A percentile compares a stretch with the other conserved stretches of the same genome.
Evolutionary conservation across 441 rosid genomes (phyloP).

Genomic region (Codiaeum variegatum): DNA sequence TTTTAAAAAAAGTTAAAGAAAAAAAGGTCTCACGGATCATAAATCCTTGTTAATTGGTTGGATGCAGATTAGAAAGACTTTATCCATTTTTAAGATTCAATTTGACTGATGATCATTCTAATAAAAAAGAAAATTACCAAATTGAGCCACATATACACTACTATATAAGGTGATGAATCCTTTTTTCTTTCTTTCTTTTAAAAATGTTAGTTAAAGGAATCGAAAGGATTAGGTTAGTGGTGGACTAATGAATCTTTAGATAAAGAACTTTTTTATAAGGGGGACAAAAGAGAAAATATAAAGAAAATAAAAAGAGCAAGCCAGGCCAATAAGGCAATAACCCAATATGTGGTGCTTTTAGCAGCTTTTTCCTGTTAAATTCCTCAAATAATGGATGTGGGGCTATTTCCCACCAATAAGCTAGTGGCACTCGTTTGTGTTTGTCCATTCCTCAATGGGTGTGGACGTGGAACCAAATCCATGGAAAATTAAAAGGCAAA

Average conservation of each 20-base stretch:
- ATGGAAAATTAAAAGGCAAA: too few species aligned
- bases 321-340: too few species aligned
- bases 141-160: background rate
- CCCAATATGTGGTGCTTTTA: too few species aligned
- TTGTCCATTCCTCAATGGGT: background rate
- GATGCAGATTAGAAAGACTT: too few species aligned
- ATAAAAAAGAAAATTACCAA: too few species aligned
- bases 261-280: conserved; percentile 4
- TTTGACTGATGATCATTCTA: background rate
- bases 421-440: conserved; percentile 14
- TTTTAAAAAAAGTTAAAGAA: too few species aligned
- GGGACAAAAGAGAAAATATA: background rate
- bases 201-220: too few species aligned
- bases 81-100: conserved; percentile 5
- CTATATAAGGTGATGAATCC: too few species aligned
- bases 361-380: too few species aligned
- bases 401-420: background rate
- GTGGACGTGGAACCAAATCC: conserved; percentile 12
- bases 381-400: background rate
- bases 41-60: background rate
- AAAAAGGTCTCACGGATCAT: too few species aligned
- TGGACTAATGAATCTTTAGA: background rate
- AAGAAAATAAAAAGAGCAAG: too few species aligned
- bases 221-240: background rate
- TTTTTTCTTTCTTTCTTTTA: too few species aligned